phyloP scores from a whole-genome alignment of 2,329 filamentous ascomycete species.

The Exophiala sideris region DNA sequence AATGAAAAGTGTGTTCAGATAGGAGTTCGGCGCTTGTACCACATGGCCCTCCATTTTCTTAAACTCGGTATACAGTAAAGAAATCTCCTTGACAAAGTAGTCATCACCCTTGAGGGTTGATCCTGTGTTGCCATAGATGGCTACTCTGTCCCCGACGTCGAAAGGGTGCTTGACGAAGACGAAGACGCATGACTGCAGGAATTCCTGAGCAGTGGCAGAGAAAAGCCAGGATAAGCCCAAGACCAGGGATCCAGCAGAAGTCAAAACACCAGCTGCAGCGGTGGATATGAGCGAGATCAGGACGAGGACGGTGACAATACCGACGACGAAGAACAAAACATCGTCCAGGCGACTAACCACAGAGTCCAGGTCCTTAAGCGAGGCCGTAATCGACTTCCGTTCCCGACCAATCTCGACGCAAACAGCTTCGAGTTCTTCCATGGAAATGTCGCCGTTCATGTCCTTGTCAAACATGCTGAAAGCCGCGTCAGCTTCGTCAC shows the following conservation, averaged over 20 bases:
- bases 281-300: constrained; percentile 86
- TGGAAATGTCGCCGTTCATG: constrained; percentile 91
- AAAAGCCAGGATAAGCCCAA: constrained; percentile 90
- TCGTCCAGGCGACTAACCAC: constrained; percentile 87
- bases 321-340: constrained; percentile 82
- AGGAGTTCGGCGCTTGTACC: constrained; percentile 91
- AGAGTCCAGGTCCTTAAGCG: constrained; percentile 89
- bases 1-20: constrained; percentile 89
- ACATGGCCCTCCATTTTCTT: constrained; percentile 98
- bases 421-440: constrained; percentile 89
- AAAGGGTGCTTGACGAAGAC: constrained; percentile 98
- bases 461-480: constrained; percentile 95
- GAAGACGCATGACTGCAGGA: constrained; percentile 89
- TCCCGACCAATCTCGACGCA: constrained; percentile 93
- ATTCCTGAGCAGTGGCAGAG: constrained; percentile 88
- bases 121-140: constrained; percentile 86
- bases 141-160: constrained; percentile 90
- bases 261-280: constrained; percentile 85
- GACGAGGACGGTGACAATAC: constrained; percentile 76
- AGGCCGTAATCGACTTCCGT: constrained; percentile 91
- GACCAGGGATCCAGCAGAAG: constrained; percentile 81
- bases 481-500: constrained; percentile 83
- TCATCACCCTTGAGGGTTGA: constrained; percentile 76
- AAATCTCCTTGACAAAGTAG: constrained; percentile 94
- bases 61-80: constrained; percentile 90